Conservation (phyloP, 345 rosid genomes). For the Chamaenerion angustifolium region DNA sequence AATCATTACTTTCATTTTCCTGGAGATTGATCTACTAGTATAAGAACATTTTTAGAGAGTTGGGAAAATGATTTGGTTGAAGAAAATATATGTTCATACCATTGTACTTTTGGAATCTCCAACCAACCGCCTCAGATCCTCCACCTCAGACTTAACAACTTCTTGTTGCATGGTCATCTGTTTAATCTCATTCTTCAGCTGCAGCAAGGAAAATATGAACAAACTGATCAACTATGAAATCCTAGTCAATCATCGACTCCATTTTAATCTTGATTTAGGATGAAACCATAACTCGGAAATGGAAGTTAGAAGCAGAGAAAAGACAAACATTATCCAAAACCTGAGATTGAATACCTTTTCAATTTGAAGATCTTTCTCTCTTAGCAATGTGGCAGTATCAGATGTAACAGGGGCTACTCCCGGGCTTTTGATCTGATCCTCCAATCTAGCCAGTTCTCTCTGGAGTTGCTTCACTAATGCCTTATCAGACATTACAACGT, state of each 20-base stretch:
- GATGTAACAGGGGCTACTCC: slow-evolving; percentile 23
- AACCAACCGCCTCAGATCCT: slow-evolving; percentile 31
- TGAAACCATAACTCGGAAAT: background rate
- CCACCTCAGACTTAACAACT: slow-evolving; percentile 43
- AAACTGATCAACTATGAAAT: too few species aligned
- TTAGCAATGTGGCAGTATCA: slow-evolving; percentile 33
- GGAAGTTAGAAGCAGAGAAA: background rate
- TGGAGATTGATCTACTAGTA: slow-evolving; percentile 15
- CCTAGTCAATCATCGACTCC: background rate
- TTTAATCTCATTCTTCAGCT: slow-evolving; percentile 54
- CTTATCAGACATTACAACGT: slow-evolving; percentile 80
- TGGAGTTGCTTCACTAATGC: slow-evolving; percentile 78
- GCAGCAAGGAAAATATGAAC: slow-evolving; percentile 9
- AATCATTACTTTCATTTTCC: slow-evolving; percentile 34
- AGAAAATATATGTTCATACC: slow-evolving; percentile 15
- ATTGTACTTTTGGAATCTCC: slow-evolving; percentile 25
- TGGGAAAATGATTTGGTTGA: slow-evolving; percentile 1
- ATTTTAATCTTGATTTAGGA: background rate
- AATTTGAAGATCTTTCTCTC: slow-evolving; percentile 69
- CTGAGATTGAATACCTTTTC: slow-evolving; percentile 37
- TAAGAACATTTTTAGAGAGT: slow-evolving; percentile 2
- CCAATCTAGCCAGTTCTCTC: slow-evolving; percentile 77
- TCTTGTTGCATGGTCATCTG: slow-evolving; percentile 42
- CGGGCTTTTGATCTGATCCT: slow-evolving; percentile 45
- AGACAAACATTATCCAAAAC: background rate